Evolutionary conservation across 306 rosid genomes (phyloP).

Genomic region (Acacia crassicarpa): DNA sequence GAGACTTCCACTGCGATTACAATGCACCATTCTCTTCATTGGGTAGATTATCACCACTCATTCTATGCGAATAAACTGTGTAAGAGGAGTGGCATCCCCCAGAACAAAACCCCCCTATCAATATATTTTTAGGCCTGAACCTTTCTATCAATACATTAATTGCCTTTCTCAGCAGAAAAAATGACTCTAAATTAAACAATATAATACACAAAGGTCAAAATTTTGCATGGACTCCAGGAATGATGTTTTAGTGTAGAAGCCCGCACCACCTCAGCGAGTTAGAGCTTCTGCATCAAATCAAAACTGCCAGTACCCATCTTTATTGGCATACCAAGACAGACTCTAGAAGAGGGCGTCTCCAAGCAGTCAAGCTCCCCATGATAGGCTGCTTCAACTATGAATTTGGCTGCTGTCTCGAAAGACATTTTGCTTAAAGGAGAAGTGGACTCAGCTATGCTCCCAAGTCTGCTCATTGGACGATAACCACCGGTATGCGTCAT

Average conservation of each 20-base stretch:
- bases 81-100: neutral
- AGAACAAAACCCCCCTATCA: neutral
- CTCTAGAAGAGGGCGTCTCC: conserved; percentile 88
- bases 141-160: neutral
- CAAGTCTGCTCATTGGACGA: conserved; percentile 66
- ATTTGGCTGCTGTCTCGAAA: conserved; percentile 81
- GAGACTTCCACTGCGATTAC: neutral
- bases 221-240: conserved; percentile 12
- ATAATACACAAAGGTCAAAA: conserved; percentile 37
- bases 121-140: neutral
- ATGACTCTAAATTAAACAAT: neutral
- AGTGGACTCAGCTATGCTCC: conserved; percentile 65
- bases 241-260: neutral
- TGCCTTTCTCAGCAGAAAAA: neutral
- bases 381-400: conserved; percentile 78
- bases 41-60: neutral
- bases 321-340: conserved; percentile 89
- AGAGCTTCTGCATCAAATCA: conserved; percentile 73
- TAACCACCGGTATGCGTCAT: conserved; percentile 82
- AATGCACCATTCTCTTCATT: neutral
- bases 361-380: conserved; percentile 71
- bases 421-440: conserved; percentile 86
- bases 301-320: conserved; percentile 82
- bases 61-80: neutral
- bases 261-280: conserved; percentile 29